A percentile compares a stretch with the other conserved stretches of the same genome.
Evolutionary conservation across 2,329 filamentous ascomycete genomes (phyloP).

Genomic region (Talaromyces albobiverticillius): DNA sequence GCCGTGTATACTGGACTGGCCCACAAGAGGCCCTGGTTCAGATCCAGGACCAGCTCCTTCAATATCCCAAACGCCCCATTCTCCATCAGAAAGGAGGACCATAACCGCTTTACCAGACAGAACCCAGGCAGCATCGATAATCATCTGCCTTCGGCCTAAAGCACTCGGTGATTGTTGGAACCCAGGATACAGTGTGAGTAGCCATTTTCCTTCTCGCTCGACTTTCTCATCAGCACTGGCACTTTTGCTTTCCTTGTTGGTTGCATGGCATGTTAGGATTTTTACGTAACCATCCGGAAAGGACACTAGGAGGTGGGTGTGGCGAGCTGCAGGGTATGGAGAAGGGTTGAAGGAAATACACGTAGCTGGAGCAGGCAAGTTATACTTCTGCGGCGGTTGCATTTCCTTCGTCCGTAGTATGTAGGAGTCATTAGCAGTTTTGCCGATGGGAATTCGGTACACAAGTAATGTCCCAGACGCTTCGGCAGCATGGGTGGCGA

Average conservation of each 20-base stretch:
- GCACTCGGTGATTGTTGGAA: slow-evolving; percentile 34
- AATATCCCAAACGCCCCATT: slow-evolving; percentile 51
- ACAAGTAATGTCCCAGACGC: slow-evolving; percentile 44
- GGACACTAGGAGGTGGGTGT: slow-evolving; percentile 55
- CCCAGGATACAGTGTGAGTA: slow-evolving; percentile 42
- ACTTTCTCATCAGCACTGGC: slow-evolving; percentile 29
- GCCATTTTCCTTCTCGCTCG: slow-evolving; percentile 40
- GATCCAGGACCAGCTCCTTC: slow-evolving; percentile 43
- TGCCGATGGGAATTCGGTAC: slow-evolving; percentile 39
- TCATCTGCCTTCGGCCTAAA: slow-evolving; percentile 36
- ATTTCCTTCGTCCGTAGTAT: slow-evolving; percentile 35
- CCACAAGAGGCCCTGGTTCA: slow-evolving; percentile 36
- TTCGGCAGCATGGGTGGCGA: slow-evolving; percentile 46
- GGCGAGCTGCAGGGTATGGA: slow-evolving; percentile 50
- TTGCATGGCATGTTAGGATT: slow-evolving; percentile 55
- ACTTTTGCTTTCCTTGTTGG: slow-evolving; percentile 23
- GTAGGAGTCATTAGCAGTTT: slow-evolving; percentile 23
- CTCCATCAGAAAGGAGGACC: slow-evolving; percentile 44
- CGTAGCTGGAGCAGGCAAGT: slow-evolving; percentile 49
- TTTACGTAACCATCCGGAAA: slow-evolving; percentile 56
- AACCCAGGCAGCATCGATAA: slow-evolving; percentile 47
- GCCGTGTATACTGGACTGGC: slow-evolving; percentile 37
- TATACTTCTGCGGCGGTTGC: slow-evolving; percentile 45
- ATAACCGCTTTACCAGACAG: slow-evolving; percentile 44
- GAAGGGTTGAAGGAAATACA: slow-evolving; percentile 55